Evolutionary conservation across 1,284 basidiomycete species (phyloP).

Genomic region (Sporisorium sorghi): DNA sequence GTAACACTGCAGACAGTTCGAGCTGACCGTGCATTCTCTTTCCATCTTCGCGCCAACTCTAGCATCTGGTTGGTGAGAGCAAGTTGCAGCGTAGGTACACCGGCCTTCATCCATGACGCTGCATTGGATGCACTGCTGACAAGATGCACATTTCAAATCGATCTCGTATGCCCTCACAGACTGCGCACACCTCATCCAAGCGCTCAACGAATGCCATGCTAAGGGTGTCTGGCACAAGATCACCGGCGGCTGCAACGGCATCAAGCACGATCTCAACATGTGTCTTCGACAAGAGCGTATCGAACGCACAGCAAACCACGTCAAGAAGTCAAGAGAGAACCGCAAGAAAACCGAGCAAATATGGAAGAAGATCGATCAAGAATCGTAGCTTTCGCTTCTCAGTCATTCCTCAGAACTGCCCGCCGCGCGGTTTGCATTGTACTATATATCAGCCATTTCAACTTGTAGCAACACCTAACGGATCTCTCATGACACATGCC

Average conservation of each 20-base stretch:
- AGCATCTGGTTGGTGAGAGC: slow-evolving; percentile 54
- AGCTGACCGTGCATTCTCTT: not conserved
- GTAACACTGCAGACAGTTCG: no score
- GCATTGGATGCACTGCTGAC: not conserved
- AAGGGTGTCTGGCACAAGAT: slow-evolving; percentile 47
- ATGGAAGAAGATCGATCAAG: slow-evolving; percentile 52
- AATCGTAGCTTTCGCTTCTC: slow-evolving; percentile 32
- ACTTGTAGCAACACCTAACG: slow-evolving; percentile 10
- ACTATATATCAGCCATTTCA: slow-evolving; percentile 9
- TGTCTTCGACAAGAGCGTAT: slow-evolving; percentile 55
- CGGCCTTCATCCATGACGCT: no score
- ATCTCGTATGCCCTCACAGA: slow-evolving; percentile 14
- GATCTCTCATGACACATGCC: not conserved
- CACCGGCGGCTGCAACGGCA: slow-evolving; percentile 56
- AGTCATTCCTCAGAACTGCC: not conserved
- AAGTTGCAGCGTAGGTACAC: slow-evolving; percentile 46
- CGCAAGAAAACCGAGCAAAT: slow-evolving; percentile 50
- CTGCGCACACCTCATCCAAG: slow-evolving; percentile 54
- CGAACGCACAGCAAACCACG: slow-evolving; percentile 41
- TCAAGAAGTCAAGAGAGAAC: slow-evolving; percentile 34
- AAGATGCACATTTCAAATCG: not conserved
- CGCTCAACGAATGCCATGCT: slow-evolving; percentile 54
- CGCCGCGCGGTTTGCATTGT: slow-evolving; percentile 3
- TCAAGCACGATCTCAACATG: slow-evolving; percentile 58
- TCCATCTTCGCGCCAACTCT: not conserved